phyloP scores from a whole-genome alignment of 2,329 filamentous ascomycete species.

The Fusarium sp. region DNA sequence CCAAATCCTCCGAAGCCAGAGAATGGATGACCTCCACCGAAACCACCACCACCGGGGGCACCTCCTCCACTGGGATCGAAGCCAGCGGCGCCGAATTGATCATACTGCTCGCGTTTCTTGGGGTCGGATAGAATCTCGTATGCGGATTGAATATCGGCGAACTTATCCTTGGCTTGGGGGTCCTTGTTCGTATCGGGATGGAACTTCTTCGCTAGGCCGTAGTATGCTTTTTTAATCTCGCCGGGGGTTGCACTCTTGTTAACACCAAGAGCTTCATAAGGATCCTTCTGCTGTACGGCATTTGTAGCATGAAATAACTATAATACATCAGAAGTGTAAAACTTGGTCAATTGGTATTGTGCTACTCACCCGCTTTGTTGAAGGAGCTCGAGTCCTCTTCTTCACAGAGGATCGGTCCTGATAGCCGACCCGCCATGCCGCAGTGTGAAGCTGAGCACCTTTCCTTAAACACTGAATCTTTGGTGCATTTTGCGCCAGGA shows the following conservation, averaged over 20 bases:
- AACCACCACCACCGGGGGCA: conserved; percentile 70
- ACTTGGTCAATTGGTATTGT: conserved; percentile 7
- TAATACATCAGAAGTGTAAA: conserved; percentile 35
- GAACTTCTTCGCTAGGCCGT: conserved; percentile 95
- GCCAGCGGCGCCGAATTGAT: conserved; percentile 88
- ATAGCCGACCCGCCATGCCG: conserved; percentile 40
- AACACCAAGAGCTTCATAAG: conserved; percentile 89
- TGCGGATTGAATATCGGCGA: conserved; percentile 90
- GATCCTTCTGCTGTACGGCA: conserved; percentile 73
- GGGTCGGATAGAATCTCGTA: conserved; percentile 95
- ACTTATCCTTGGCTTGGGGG: conserved; percentile 90
- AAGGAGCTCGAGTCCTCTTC: conserved; percentile 32
- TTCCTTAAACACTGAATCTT: conserved; percentile 58
- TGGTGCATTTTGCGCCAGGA: conserved; percentile 58
- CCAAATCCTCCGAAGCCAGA: conserved; percentile 60
- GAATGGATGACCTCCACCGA: conserved; percentile 74
- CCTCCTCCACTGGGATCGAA: conserved; percentile 80
- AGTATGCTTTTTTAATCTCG: conserved; percentile 99
- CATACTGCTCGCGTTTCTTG: conserved; percentile 92
- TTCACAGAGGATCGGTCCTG: conserved; percentile 36
- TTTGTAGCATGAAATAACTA: conserved; percentile 73
- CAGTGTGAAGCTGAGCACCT: conserved; percentile 52
- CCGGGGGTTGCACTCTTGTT: conserved; percentile 81
- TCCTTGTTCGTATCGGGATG: conserved; percentile 99
- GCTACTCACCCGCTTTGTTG: conserved; percentile 49